Evolutionary conservation across 345 rosid genomes (phyloP), one percentile per base, ranked within the genome.

Genomic region (Gossypium thurberi): DNA sequence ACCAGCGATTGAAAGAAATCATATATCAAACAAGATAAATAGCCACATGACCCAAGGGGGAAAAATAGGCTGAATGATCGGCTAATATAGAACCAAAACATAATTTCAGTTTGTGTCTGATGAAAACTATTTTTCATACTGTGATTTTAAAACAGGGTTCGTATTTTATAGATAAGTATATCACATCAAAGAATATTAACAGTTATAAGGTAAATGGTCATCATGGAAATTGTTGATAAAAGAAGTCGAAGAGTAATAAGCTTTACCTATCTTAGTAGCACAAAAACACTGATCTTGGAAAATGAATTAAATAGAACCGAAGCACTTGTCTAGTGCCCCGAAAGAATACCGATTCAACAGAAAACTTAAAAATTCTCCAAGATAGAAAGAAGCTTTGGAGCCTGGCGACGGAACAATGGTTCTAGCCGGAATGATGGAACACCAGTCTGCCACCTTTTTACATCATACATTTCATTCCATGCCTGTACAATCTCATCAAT

Each of bases 381-480:
- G 77, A 88, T 78, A 75, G 82, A 80, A 78, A 89, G 94, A 79
- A 95, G 94, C 78, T 87, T 95, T 6, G 98, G 96, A 65, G 81
- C 83, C 76, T 87, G 80, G 75, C 97, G 85, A 74, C 97, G 88
- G 81, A 92, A 92, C 85, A 95, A 81, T 25, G 99, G 99, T 81
- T 95, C 99, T 61, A 95, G 86, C 81, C 98, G 81, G 84, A 89
- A 95, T 76, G 98, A 89, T 56, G 98, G 94, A 77, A 88, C 87
- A 52, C 99, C 97, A 26, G 83, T 83, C 84, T 92, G 90, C 99
- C 99, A 95, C 80, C 98, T 87, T 78, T 87, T 89, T 15, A 92
- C 98, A 82, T 95, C 99, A 84, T 92, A 92, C 98, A 95, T 95
- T 78, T 95, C 99, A 85, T 91, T 95, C 99, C 99, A 95, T 47